phyloP scores from a whole-genome alignment of 139 green algal species.

The Chlamydomonas asymmetrica region DNA sequence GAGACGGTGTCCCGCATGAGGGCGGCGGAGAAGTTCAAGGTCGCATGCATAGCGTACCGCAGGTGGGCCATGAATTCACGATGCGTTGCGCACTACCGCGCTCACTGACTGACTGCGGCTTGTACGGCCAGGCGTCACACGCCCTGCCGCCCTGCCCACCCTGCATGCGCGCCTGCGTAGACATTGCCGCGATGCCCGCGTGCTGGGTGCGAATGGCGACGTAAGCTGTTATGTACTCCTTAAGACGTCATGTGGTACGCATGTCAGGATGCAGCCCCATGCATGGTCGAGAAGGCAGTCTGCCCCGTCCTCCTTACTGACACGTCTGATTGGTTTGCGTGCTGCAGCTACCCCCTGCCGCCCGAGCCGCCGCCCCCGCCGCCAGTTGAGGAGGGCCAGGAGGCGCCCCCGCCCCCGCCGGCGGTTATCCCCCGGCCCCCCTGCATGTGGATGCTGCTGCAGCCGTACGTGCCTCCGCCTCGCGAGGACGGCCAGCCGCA shows the following conservation, averaged over 20 bases:
- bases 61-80: too few relatives aligned
- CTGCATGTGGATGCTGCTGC: constrained; percentile 78
- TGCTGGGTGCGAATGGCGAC: neutral
- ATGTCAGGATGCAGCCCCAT: too few relatives aligned
- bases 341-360: constrained; percentile 22
- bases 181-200: too few relatives aligned
- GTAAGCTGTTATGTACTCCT: neutral
- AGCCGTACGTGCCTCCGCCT: constrained; percentile 32
- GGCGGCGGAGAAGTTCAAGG: constrained; percentile 42
- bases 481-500: constrained; percentile 42
- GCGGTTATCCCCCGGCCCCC: constrained; percentile 44
- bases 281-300: too few relatives aligned
- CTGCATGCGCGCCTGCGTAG: neutral
- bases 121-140: too few relatives aligned
- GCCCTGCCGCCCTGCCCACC: neutral
- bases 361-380: neutral
- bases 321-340: neutral
- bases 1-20: constrained; percentile 14
- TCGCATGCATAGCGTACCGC: constrained; percentile 45
- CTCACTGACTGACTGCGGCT: too few relatives aligned
- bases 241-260: neutral
- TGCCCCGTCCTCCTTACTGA: neutral
- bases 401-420: neutral
- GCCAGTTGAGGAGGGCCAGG: neutral
- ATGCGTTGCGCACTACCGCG: too few relatives aligned